Evolutionary conservation across 495 filamentous ascomycete genomes (phyloP), one percentile per base, ranked within the genome.

Genomic region (Cercophora samala): DNA sequence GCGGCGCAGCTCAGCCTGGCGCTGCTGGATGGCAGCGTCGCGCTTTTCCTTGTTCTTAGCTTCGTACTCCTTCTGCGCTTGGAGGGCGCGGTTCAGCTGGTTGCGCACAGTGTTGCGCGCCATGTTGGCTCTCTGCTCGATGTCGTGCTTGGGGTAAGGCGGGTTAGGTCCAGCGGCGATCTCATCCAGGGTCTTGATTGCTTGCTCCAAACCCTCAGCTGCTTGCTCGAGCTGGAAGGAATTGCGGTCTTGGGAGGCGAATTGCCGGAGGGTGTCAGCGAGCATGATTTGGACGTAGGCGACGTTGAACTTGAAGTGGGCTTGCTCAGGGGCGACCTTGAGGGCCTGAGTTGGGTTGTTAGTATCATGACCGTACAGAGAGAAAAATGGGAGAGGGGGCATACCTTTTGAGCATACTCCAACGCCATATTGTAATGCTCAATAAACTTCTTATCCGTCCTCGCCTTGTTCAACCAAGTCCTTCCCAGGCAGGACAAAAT

Each of bases 51-150:
- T 91, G 73, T 97, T 97, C 82, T 91, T 91, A 66, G 93, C 90
- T 73, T 99, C 96, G 74, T 96, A 98, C 70, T 96, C 93, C 60
- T 85, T 88, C 77, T 98, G 95, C 66, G 82, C 88, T 69, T 93
- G 88, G 29, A 94, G 84, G 0, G 91, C 89, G 58, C 92, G 89
- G 68, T 93, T 92, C 6, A 98, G 85, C 77, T 99, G 94, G 68
- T 89, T 90, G 67, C 91, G 89, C 77, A 96, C 93, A 0, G 96
- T 98, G 72, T 97, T 95, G 25, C 89, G 86, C 65, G 91, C 93
- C 96, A 99, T 98, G 82, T 91, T 94, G 32, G 95, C 94, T 63
- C 96, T 92, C 76, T 94, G 91, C 73, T 98, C 94, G 64, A 99
- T 85, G 68, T 97, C 92, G 46, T 88, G 83, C 65, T 90, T 88